Evolutionary conservation across 495 filamentous ascomycete species (phyloP), one percentile per base, ranked within the genome.

Genomic region (Entonaema liquescens): DNA sequence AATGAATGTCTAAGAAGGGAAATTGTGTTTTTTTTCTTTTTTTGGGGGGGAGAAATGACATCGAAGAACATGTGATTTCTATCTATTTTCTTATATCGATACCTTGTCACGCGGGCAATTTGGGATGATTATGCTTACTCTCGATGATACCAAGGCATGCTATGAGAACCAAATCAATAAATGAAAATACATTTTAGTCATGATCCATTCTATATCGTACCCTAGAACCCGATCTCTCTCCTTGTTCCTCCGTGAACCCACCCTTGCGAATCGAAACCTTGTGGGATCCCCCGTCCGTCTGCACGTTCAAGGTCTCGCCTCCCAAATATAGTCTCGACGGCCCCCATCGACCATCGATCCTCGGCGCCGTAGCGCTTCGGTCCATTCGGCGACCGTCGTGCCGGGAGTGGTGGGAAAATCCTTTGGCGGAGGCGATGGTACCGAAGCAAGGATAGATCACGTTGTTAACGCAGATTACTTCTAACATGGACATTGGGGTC

Each of bases 71-170:
- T 57, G 62, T 66, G 70, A 68, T 73, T 66, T 69, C 62, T 54
- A 55, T 73, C 56, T 66, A 66, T 69, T 69, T 69, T 55, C 33
- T 54, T 73, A 65, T 62, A 71, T 69, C 42, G 70, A 73, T 73
- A 69, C 70, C 70, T 69, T 49, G 70, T 73, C 70, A 73, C 57
- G 70, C 70, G 70, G 70, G 40, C 65, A 62, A 49, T 72, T 62
- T 60, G 44, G 65, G 62, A 66, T 63, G 61, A 59, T 69, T 73
- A 47, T 66, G 61, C 70, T 73, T 73, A 68, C 62, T 65, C 60
- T 72, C 62, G 62, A 73, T 73, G 70, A 69, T 73, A 73, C 70
- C 70, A 73, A 68, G 52, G 57, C n/a, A 31, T 69, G 70, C 56
- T 62, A 73, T 66, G 61, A 73, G 64, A 59, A 62, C 57, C 65